Conservation (phyloP, 129 eudicot genomes). For the Apium graveolens region DNA sequence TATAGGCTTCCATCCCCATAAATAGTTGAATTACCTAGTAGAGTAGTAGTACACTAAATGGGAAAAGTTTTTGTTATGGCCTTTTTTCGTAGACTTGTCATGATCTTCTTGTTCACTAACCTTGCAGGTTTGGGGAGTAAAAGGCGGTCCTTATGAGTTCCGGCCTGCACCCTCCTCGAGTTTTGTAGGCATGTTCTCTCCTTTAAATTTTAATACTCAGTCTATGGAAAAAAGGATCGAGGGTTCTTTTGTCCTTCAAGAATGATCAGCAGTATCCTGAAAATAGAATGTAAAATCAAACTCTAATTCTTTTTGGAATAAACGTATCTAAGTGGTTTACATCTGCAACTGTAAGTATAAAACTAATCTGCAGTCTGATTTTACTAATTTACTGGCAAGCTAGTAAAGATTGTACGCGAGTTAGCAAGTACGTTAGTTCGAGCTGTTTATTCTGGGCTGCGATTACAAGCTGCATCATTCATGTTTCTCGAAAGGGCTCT, state of each 20-base stretch:
- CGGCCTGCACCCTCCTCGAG: conserved; percentile 72
- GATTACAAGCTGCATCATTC: not conserved
- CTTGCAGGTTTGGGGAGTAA: conserved; percentile 93
- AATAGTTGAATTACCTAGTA: not conserved
- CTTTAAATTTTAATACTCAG: conserved; percentile 52
- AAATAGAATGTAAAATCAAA: conserved; percentile 28
- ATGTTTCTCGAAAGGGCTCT: not conserved
- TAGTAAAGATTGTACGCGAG: not conserved
- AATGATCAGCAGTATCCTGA: conserved; percentile 28
- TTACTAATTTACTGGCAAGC: not conserved
- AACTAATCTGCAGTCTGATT: not conserved
- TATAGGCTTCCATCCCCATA: not conserved
- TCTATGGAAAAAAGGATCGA: conserved; percentile 64
- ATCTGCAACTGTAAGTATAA: not conserved
- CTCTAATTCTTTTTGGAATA: not conserved
- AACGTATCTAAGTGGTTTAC: not conserved
- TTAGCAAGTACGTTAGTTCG: too few relatives aligned
- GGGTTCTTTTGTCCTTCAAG: conserved; percentile 84
- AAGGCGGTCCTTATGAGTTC: conserved; percentile 91
- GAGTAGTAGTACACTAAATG: not conserved
- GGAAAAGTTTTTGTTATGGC: not conserved
- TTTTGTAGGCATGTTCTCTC: conserved; percentile 55
- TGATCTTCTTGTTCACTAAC: not conserved
- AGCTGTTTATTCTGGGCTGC: too few relatives aligned
- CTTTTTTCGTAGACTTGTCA: not conserved